These are phyloP conservation scores for Sordaria brevicollis DNA, from an alignment of 495 filamentous ascomycete species.

Conservation along the genomic window DNA sequence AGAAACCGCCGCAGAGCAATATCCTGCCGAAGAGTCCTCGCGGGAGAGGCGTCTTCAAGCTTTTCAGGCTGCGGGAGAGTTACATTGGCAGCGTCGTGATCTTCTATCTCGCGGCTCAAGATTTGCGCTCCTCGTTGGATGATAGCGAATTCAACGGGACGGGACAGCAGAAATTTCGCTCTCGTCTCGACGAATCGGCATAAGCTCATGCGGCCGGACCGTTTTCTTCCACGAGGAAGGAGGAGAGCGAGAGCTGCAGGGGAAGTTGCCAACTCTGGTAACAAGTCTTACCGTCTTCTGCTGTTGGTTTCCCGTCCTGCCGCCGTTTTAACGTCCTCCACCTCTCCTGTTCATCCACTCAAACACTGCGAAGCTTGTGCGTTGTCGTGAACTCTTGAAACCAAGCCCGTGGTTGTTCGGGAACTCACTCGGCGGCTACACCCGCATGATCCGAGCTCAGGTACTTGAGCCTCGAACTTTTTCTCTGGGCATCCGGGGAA, in stretches of 20 bases:
- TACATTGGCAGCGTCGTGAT: not conserved
- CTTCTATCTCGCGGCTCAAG: not conserved
- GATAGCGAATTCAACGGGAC: not conserved
- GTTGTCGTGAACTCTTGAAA: not conserved
- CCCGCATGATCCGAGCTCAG: not conserved
- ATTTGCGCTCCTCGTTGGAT: not conserved
- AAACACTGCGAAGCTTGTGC: not conserved
- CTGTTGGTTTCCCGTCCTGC: not conserved
- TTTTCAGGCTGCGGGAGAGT: not conserved
- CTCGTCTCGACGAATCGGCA: not conserved
- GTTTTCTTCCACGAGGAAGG: not conserved
- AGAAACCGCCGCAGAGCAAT: not conserved
- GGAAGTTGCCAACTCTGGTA: not conserved
- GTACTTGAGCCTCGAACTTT: not conserved
- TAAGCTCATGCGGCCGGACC: not conserved
- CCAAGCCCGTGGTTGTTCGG: not conserved
- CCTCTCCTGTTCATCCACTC: not conserved
- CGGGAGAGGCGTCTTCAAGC: not conserved
- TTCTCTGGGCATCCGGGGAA: not conserved
- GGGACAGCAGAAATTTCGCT: not conserved
- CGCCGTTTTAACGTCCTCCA: not conserved
- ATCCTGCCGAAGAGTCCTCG: not conserved
- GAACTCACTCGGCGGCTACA: not conserved
- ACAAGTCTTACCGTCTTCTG: not conserved
- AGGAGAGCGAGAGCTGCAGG: not conserved